Conservation (phyloP, 805 yeast species). For the Blastobotrys attinorum region DNA sequence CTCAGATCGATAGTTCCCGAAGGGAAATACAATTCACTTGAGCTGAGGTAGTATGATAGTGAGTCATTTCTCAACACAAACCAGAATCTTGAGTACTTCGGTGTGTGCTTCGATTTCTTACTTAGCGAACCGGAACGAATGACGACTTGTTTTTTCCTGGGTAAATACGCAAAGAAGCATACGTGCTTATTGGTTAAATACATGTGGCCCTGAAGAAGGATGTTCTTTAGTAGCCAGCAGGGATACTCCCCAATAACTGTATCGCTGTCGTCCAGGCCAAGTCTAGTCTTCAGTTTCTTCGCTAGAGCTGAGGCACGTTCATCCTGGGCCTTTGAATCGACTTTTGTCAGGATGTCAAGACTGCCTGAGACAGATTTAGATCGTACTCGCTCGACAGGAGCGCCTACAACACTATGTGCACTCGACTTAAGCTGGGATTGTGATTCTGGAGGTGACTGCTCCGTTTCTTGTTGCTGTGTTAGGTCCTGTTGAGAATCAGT, state of each 20-base stretch:
- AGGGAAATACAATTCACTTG: slow-evolving; percentile 85
- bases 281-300: slow-evolving; percentile 16
- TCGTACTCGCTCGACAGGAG: background rate
- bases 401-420: background rate
- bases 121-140: slow-evolving; percentile 45
- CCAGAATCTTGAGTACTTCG: slow-evolving; percentile 57
- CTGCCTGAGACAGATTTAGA: background rate
- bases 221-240: slow-evolving; percentile 78
- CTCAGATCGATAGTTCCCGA: slow-evolving; percentile 63
- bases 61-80: slow-evolving; percentile 65
- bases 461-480: background rate
- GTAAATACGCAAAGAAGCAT: slow-evolving; percentile 72
- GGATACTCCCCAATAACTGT: slow-evolving; percentile 40
- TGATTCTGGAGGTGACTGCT: no score
- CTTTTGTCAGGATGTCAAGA: background rate
- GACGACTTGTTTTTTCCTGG: slow-evolving; percentile 41
- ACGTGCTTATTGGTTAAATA: slow-evolving; percentile 59
- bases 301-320: slow-evolving; percentile 17
- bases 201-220: slow-evolving; percentile 77
- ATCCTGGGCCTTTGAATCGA: slow-evolving; percentile 3
- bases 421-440: background rate
- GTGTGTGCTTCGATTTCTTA: slow-evolving; percentile 33
- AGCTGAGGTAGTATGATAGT: slow-evolving; percentile 55
- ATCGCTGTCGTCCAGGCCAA: slow-evolving; percentile 16
- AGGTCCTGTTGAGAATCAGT: background rate